These are phyloP conservation scores for Halophytophthora batemanensis DNA, from an alignment of 352 stramenopile genomes.

Conservation along the genomic window DNA sequence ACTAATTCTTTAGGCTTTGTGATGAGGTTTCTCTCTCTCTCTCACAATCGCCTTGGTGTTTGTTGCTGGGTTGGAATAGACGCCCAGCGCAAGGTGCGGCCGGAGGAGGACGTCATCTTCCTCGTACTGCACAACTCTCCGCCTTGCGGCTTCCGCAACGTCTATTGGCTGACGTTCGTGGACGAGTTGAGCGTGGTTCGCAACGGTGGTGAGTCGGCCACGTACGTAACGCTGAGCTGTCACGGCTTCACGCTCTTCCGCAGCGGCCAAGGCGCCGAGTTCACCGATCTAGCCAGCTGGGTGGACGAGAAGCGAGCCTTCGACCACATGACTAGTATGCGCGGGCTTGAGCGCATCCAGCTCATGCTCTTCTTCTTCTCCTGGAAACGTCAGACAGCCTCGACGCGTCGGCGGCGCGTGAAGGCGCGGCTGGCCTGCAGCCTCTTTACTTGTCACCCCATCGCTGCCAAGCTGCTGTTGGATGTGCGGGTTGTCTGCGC, in stretches of 20 bases:
- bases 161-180: conserved; percentile 61
- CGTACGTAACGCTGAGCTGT: conserved; percentile 62
- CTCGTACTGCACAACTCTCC: conserved; percentile 35
- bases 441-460: conserved; percentile 47
- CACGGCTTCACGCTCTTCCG: conserved; percentile 57
- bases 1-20: no score
- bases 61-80: conserved; percentile 9
- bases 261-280: conserved; percentile 37
- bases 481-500: conserved; percentile 19
- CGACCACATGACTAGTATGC: conserved; percentile 69
- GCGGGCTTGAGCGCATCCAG: conserved; percentile 56
- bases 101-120: conserved; percentile 59
- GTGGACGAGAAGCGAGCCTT: conserved; percentile 71
- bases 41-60: conserved; percentile 4
- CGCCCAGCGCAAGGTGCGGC: conserved; percentile 15
- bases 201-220: conserved; percentile 4
- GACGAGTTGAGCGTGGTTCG: conserved; percentile 29
- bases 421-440: conserved; percentile 35
- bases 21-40: not conserved
- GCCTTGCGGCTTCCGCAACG: conserved; percentile 61
- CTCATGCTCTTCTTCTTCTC: conserved; percentile 74
- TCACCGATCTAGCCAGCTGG: conserved; percentile 49
- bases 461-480: conserved; percentile 34
- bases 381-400: conserved; percentile 59
- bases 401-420: conserved; percentile 35